Evolutionary conservation across 192 early-diverging fungal species (phyloP).

Genomic region (Cladochytrium replicatum): DNA sequence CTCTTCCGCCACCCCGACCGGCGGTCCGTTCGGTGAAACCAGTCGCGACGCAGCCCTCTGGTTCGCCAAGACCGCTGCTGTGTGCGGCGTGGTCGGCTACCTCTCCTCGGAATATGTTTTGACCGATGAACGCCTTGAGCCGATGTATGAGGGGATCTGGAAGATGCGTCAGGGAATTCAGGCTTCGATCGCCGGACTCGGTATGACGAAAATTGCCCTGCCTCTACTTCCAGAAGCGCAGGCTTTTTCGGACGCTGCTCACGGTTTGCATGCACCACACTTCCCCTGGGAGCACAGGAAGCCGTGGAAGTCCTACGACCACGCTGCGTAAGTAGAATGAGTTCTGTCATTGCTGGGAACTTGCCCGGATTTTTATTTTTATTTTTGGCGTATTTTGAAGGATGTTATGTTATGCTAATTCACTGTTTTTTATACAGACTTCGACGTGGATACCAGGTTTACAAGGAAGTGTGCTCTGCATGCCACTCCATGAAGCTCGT

Average conservation of each 20-base stretch:
- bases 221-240: constrained; percentile 31
- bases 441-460: constrained; percentile 97
- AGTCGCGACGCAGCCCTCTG: constrained; percentile 5
- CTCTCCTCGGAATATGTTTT: constrained; percentile 25
- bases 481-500: constrained; percentile 94
- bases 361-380: background rate
- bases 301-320: constrained; percentile 81
- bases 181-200: constrained; percentile 19
- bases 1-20: constrained; percentile 2
- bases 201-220: background rate
- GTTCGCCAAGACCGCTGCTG: constrained; percentile 30
- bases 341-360: too few relatives aligned
- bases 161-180: constrained; percentile 8
- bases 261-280: constrained; percentile 83
- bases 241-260: constrained; percentile 71
- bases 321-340: constrained; percentile 58
- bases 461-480: constrained; percentile 94
- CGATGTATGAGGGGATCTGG: constrained; percentile 1
- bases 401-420: background rate
- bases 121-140: constrained; percentile 29
- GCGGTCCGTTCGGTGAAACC: constrained; percentile 6
- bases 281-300: constrained; percentile 83
- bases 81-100: constrained; percentile 24
- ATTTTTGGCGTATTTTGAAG: constrained; percentile 12
- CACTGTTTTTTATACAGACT: constrained; percentile 48